Conservation (phyloP, 2,329 filamentous ascomycete genomes). For the Talaromyces atroroseus region DNA sequence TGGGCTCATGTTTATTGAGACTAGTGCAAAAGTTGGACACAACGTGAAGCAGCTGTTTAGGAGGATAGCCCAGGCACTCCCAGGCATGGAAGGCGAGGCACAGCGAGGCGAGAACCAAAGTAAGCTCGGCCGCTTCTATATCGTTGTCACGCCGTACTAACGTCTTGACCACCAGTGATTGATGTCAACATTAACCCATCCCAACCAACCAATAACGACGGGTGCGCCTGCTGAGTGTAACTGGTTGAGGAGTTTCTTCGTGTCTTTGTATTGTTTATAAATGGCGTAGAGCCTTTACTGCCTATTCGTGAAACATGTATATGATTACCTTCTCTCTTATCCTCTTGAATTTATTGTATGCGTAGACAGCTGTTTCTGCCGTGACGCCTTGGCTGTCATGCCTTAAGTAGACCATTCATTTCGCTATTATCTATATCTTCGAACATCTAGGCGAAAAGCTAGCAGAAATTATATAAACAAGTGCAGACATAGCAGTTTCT, state of each 20-base stretch:
- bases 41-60: conserved; percentile 98
- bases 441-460: no score
- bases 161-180: conserved; percentile 59
- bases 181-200: conserved; percentile 80
- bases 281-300: conserved; percentile 13
- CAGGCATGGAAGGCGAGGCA: conserved; percentile 92
- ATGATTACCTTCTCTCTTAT: conserved; percentile 9
- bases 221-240: conserved; percentile 57
- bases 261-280: conserved; percentile 26
- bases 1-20: conserved; percentile 98
- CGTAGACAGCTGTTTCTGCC: background rate
- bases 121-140: conserved; percentile 43
- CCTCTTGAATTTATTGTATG: background rate
- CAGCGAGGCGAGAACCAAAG: conserved; percentile 73
- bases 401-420: background rate
- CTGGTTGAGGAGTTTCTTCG: background rate
- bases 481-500: no score
- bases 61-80: conserved; percentile 94
- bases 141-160: background rate
- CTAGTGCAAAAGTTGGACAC: conserved; percentile 93
- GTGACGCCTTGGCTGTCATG: background rate
- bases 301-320: conserved; percentile 34
- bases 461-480: no score
- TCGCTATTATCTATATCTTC: no score
- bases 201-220: conserved; percentile 63